A percentile compares a stretch with the other conserved stretches of the same genome.
Evolutionary conservation across 148 eudicot genomes (phyloP).

Genomic region (Vaccinium vitisidaea): DNA sequence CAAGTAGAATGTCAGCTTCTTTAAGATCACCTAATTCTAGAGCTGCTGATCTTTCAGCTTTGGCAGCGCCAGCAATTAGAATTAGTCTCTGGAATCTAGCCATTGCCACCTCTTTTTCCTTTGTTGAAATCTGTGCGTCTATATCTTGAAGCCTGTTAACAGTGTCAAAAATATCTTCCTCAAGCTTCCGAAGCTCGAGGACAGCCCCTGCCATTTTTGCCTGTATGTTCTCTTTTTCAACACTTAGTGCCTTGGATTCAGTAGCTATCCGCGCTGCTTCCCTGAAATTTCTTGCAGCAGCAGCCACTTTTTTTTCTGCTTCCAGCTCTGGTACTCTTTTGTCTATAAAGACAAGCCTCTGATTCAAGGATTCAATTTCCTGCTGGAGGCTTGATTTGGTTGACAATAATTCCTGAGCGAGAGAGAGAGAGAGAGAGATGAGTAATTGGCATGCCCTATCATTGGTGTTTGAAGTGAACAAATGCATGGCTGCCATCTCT

Average conservation of each 20-base stretch:
- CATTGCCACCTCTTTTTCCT: conserved; percentile 57
- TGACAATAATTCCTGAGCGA: conserved; percentile 56
- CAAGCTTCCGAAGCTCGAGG: conserved; percentile 41
- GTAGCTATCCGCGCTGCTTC: conserved; percentile 77
- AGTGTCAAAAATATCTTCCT: conserved; percentile 43
- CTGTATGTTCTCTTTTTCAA: conserved; percentile 53
- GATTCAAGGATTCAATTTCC: conserved; percentile 52
- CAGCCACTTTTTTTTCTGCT: conserved; percentile 82
- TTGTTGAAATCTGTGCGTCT: conserved; percentile 48
- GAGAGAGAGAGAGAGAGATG: neutral
- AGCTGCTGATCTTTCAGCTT: conserved; percentile 60
- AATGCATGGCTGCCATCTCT: neutral
- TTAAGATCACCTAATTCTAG: conserved; percentile 59
- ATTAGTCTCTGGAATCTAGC: conserved; percentile 59
- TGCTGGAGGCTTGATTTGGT: conserved; percentile 62
- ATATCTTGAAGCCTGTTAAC: conserved; percentile 42
- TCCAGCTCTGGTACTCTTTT: conserved; percentile 76
- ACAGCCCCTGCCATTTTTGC: conserved; percentile 34
- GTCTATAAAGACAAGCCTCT: conserved; percentile 59
- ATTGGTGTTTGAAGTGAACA: neutral
- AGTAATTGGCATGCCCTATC: neutral
- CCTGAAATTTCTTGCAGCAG: conserved; percentile 70
- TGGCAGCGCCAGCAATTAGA: conserved; percentile 47
- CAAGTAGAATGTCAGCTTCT: conserved; percentile 63
- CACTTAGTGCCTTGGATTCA: conserved; percentile 56